Conservation (phyloP, 116 monocot genomes). For the Iris pallida region DNA sequence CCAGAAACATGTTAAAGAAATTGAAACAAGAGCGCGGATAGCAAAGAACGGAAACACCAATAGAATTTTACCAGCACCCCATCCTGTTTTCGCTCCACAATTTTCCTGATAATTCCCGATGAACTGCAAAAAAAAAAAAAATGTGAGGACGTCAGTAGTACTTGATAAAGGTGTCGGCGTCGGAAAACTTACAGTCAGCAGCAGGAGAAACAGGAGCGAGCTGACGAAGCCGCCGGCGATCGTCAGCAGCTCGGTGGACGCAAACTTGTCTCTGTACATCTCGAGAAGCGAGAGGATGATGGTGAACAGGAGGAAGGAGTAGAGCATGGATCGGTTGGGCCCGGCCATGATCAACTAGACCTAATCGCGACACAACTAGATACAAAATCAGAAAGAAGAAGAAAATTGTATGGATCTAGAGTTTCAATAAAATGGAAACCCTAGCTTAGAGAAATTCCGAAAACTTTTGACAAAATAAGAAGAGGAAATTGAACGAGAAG, state of each 20-base stretch:
- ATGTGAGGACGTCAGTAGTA: too few species aligned
- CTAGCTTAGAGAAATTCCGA: too few species aligned
- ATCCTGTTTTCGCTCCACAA: slow-evolving; percentile 68
- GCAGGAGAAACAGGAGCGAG: slow-evolving; percentile 69
- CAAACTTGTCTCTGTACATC: slow-evolving; percentile 72
- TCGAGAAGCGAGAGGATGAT: slow-evolving; percentile 76
- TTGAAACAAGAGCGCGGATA: not conserved
- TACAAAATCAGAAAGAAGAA: too few species aligned
- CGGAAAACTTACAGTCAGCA: slow-evolving; percentile 62
- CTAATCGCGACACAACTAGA: too few species aligned
- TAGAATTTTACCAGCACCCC: slow-evolving; percentile 73
- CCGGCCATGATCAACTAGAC: slow-evolving; percentile 35
- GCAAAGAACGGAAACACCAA: too few species aligned
- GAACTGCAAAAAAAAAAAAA: slow-evolving; percentile 40
- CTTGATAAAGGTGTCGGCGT: too few species aligned
- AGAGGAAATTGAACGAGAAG: too few species aligned
- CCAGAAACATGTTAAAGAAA: not conserved
- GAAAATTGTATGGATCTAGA: too few species aligned
- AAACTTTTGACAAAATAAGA: too few species aligned
- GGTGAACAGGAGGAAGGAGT: slow-evolving; percentile 66
- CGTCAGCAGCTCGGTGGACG: slow-evolving; percentile 79
- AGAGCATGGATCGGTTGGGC: slow-evolving; percentile 72
- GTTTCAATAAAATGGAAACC: too few species aligned
- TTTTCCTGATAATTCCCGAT: slow-evolving; percentile 92
- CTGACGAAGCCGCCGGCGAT: slow-evolving; percentile 84